Conservation (phyloP, 257 asterid species). For the Scutellaria minor region DNA sequence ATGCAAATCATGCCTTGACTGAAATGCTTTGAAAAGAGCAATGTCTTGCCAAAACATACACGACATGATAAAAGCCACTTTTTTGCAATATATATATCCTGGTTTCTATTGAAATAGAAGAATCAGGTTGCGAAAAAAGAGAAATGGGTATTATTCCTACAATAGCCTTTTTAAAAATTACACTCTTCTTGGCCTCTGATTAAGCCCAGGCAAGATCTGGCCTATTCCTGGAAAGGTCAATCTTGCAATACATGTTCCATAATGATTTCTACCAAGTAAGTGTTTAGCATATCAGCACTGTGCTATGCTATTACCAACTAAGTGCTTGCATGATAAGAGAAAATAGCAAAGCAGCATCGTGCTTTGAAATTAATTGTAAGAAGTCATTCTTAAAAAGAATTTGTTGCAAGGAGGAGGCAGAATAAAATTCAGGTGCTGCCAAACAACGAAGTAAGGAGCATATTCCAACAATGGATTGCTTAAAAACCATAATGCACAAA, state of each 20-base stretch:
- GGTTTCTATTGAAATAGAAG: background rate
- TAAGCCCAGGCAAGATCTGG: background rate
- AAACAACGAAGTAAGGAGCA: conserved; percentile 5
- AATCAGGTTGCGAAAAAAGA: background rate
- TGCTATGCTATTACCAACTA: too few species aligned
- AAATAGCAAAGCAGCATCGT: background rate
- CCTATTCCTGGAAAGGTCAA: background rate
- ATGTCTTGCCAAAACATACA: background rate
- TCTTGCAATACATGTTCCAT: background rate
- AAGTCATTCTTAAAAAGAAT: background rate
- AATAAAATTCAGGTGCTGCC: background rate
- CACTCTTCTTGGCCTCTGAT: background rate
- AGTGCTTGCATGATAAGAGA: background rate
- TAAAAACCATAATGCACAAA: background rate
- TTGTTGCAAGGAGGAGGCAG: background rate
- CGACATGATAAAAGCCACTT: background rate
- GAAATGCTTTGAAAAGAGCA: conserved; percentile 3
- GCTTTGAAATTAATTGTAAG: background rate
- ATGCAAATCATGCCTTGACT: conserved; percentile 7
- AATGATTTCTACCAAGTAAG: background rate
- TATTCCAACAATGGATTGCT: background rate
- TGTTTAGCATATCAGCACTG: too few species aligned
- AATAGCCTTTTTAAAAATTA: background rate
- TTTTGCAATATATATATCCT: background rate
- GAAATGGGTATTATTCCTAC: background rate